Evolutionary conservation across 2,329 filamentous ascomycete genomes (phyloP), one percentile per base, ranked within the genome.

Genomic region (Aspergillus sp.): DNA sequence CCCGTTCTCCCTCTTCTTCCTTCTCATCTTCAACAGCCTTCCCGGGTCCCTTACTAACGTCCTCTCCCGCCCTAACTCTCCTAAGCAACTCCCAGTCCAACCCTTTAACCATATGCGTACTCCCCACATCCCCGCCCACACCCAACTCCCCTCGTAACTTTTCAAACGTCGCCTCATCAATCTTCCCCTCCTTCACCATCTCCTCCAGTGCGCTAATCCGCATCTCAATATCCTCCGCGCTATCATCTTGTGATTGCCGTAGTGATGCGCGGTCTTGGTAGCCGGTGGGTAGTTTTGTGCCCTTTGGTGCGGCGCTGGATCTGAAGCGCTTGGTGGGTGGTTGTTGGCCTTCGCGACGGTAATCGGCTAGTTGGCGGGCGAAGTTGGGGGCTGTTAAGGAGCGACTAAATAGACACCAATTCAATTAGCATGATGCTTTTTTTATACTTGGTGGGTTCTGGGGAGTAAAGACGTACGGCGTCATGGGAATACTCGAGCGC

Each of bases 101-200:
- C 0, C 93, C 93, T 64, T 96, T 97, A 43, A 97, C 85, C 55
- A 96, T 70, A 74, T 95, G 89, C 12, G 90, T 95, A 58, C 83
- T 88, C 12, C 74, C 74, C 19, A 90, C 70, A 64, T 95, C 86
- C 6, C 90, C 91, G 3, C 90, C 90, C 1, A 88, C 74, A 0
- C 71, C 81, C 47, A 96, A 88, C 57, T 94, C 80, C 53, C 80
- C 80, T 30, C 86, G 76, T 37, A 91, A 67, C 58, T 79, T 82
- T 59, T 91, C 84, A 64, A 94, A 95, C 0, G 84, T 89, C 43
- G 78, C 79, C 56, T 82, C 79, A 56, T 94, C 87, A 54, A 97
- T 90, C 68, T 95, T 83, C 43, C 87, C 88, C 41, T 90, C 75
- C 68, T 93, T 93, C 55, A 90, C 77, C 58, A 85, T 79, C 61